Evolutionary conservation across 495 filamentous ascomycete genomes (phyloP), one percentile per base, ranked within the genome.

Genomic region (Beverwykella pulmonaria): DNA sequence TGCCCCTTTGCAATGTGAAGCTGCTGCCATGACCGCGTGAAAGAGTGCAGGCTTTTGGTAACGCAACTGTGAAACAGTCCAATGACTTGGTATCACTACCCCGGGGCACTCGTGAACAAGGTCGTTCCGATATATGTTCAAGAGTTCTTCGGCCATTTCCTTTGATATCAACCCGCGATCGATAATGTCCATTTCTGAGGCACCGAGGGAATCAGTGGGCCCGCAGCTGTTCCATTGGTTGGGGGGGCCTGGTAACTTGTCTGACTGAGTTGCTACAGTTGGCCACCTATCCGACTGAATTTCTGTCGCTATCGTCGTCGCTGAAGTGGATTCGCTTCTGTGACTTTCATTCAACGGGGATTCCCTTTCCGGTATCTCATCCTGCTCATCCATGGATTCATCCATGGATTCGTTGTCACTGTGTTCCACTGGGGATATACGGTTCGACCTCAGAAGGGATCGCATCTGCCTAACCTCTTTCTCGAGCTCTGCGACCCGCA

Each of bases 11-110:
- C 75, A 74, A 23, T 79, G 77, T 1, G 82, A 74, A 0, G 82
- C 79, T 8, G 81, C 82, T 0, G 82, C 78, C 49, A 86, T 78
- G 14, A 83, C 76, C 12, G 82, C 80, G 19, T 84, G 75, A 57
- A 83, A 86, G 1, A 86, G 74, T 4, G 80, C 73, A 10, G 82
- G 82, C 67, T 81, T 82, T 19, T 74, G 71, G 20, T 62, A 65
- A 59, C 82, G 77, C 46, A 84, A 49, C 17, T 80, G 74, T 10
- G 70, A 68, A 19, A 79, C 78, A 0, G 82, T 81, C 49, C 77
- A 77, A 36, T 68, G 73, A 0, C 71, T 48, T 0, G 79, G 76
- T 29, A 84, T 71, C 0, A 79, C 60, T 15, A 84, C 76, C 23
- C 78, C 66, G 5, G 82, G 82, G 54, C 77, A 80, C 57, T 80